Evolutionary conservation across 176 grass and related monocot genomes (phyloP).

Genomic region (Elaeis guineensis): DNA sequence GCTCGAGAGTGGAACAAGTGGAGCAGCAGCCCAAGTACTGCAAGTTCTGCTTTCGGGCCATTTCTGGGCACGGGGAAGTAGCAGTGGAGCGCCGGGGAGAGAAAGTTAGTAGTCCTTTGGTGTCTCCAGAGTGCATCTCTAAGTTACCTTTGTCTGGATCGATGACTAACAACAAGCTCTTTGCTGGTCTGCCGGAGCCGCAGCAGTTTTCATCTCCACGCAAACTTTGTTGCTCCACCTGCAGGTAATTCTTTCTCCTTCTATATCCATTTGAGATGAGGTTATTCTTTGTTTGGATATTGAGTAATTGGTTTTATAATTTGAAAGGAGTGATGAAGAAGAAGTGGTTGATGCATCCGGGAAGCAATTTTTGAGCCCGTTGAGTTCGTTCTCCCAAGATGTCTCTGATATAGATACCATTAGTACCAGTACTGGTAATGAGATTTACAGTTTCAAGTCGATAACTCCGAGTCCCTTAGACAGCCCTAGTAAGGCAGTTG

Average conservation of each 20-base stretch:
- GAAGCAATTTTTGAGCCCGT: conserved; percentile 39
- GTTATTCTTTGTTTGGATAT: too few relatives aligned
- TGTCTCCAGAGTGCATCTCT: conserved; percentile 1
- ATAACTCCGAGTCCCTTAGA: conserved; percentile 43
- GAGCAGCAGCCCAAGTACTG: background rate
- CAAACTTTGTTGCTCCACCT: conserved; percentile 13
- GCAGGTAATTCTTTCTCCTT: conserved; percentile 27
- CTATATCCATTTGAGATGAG: background rate
- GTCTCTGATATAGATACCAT: conserved; percentile 76
- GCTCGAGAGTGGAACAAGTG: background rate
- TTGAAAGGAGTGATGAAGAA: conserved; percentile 40
- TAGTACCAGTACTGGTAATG: conserved; percentile 49
- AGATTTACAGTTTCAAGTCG: conserved; percentile 37
- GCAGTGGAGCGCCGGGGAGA: background rate
- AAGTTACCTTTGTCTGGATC: conserved; percentile 37
- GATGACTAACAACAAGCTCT: conserved; percentile 12
- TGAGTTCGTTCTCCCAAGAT: conserved; percentile 45
- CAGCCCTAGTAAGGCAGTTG: conserved; percentile 45
- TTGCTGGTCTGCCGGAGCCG: conserved; percentile 17
- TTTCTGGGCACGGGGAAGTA: background rate
- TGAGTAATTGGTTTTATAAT: too few relatives aligned
- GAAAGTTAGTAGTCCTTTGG: conserved; percentile 8
- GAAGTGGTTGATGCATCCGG: conserved; percentile 39
- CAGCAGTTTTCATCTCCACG: conserved; percentile 52
- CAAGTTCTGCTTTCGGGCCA: conserved; percentile 7